Percentiles rank a stretch among this genome's conserved stretches.
Evolutionary conservation across 1,284 basidiomycete species (phyloP).

Genomic region (Sphaerobolus stellatus): DNA sequence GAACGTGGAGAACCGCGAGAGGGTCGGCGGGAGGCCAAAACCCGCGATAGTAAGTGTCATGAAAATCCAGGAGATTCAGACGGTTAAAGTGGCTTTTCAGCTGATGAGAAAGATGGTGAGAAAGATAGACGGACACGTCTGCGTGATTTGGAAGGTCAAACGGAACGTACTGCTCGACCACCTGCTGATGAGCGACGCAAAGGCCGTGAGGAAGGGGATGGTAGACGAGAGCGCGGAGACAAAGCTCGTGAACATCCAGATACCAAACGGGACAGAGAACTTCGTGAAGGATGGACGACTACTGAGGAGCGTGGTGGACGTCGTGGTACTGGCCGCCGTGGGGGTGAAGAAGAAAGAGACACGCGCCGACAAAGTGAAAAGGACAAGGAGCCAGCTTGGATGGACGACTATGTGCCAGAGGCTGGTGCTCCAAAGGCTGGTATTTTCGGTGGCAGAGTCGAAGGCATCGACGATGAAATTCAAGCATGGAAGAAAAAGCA

Average conservation of each 20-base stretch:
- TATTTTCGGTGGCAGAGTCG: conserved; percentile 60
- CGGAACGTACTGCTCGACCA: conserved; percentile 14
- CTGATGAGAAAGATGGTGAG: conserved; percentile 36
- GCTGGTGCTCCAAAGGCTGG: conserved; percentile 48
- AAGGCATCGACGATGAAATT: conserved; percentile 79
- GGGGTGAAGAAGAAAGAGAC: conserved; percentile 12
- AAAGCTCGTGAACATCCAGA: conserved; percentile 24
- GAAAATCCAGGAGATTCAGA: neutral
- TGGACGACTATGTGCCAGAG: conserved; percentile 78
- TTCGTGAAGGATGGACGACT: conserved; percentile 58
- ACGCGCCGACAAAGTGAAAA: conserved; percentile 39
- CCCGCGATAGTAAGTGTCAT: neutral
- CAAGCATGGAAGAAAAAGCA: conserved; percentile 84
- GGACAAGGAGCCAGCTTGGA: conserved; percentile 88
- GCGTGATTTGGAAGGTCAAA: conserved; percentile 30
- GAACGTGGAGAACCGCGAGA: conserved; percentile 7
- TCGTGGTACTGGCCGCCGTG: conserved; percentile 27
- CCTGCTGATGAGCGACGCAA: conserved; percentile 43
- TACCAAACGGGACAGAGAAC: conserved; percentile 42
- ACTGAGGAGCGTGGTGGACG: conserved; percentile 32
- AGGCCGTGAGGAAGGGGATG: conserved; percentile 42
- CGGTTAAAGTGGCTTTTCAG: neutral
- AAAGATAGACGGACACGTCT: conserved; percentile 42
- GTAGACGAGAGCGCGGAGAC: conserved; percentile 30
- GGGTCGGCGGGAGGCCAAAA: conserved; percentile 4